Percentiles rank a stretch among this genome's conserved stretches.
phyloP scores from a whole-genome alignment of 2,329 filamentous ascomycete genomes.

The Thermoascus crustaceus region DNA sequence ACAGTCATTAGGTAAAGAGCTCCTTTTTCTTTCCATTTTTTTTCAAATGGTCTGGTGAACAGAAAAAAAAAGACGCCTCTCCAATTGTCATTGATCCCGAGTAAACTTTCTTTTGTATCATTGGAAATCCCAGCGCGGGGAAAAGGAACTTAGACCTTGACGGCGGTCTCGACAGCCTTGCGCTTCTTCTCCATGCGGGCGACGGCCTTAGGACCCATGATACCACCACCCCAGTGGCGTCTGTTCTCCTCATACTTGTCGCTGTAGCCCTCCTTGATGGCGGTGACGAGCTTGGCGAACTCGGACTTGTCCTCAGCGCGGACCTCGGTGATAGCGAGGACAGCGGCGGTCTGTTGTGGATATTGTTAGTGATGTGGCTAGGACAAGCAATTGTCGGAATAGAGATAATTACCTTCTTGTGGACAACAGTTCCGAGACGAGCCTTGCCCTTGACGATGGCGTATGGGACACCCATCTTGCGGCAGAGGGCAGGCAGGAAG shows the following conservation, averaged over 20 bases:
- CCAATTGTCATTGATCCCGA: conserved; percentile 13
- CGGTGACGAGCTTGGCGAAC: conserved; percentile 89
- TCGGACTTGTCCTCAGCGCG: conserved; percentile 97
- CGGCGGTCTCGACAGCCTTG: conserved; percentile 87
- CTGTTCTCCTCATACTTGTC: conserved; percentile 89
- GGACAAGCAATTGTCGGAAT: background rate
- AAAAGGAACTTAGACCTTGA: conserved; percentile 76
- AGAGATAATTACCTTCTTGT: conserved; percentile 75
- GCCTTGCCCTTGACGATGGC: conserved; percentile 99
- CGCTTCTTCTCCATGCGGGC: conserved; percentile 73
- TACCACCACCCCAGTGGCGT: conserved; percentile 97
- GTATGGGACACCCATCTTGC: conserved; percentile 99
- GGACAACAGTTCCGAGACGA: conserved; percentile 93
- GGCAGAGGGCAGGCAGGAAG: conserved; percentile 97
- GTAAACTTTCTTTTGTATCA: conserved; percentile 3
- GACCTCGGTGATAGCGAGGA: conserved; percentile 92
- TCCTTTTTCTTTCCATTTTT: conserved; percentile 2
- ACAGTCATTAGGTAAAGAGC: conserved; percentile 16
- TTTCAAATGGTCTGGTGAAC: background rate
- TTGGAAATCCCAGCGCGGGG: conserved; percentile 8
- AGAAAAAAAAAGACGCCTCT: conserved; percentile 6
- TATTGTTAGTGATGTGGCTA: conserved; percentile 19
- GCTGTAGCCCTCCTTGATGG: conserved; percentile 96
- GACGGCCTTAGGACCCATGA: conserved; percentile 95
- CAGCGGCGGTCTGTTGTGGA: conserved; percentile 71